These are phyloP conservation scores for Penicillium psychrosexuale DNA, from an alignment of 2,329 filamentous ascomycete genomes.

Conservation along the genomic window DNA sequence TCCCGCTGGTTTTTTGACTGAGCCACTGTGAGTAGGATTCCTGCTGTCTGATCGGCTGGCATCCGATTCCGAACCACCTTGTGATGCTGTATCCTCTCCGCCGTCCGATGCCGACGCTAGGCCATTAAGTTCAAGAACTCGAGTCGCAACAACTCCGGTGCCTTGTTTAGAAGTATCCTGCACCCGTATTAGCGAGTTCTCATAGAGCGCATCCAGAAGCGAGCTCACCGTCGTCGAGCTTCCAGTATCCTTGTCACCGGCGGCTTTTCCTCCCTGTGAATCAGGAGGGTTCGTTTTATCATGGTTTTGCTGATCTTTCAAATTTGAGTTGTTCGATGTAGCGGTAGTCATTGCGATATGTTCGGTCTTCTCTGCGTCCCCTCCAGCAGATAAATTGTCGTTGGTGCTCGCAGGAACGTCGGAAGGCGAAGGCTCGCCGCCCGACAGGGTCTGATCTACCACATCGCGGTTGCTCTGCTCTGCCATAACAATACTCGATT, in stretches of 20 bases:
- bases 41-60: slow-evolving; percentile 55
- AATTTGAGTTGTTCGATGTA: slow-evolving; percentile 27
- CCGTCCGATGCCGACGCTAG: slow-evolving; percentile 35
- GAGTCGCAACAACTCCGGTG: slow-evolving; percentile 32
- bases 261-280: slow-evolving; percentile 19
- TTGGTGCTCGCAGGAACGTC: slow-evolving; percentile 63
- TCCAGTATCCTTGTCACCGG: slow-evolving; percentile 26
- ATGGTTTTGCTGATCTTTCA: slow-evolving; percentile 24
- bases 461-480: slow-evolving; percentile 68
- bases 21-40: slow-evolving; percentile 46
- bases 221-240: slow-evolving; percentile 32
- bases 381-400: slow-evolving; percentile 53
- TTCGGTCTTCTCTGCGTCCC: slow-evolving; percentile 44
- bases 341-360: slow-evolving; percentile 38
- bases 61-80: slow-evolving; percentile 61
- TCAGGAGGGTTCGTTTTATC: slow-evolving; percentile 20
- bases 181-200: slow-evolving; percentile 18
- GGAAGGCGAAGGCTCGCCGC: slow-evolving; percentile 61
- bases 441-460: slow-evolving; percentile 68
- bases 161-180: slow-evolving; percentile 33
- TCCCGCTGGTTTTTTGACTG: slow-evolving; percentile 59
- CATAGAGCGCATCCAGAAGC: slow-evolving; percentile 8
- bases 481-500: slow-evolving; percentile 66
- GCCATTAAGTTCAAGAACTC: slow-evolving; percentile 42
- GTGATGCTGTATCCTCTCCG: slow-evolving; percentile 40